Evolutionary conservation across 2,329 filamentous ascomycete genomes (phyloP).

Genomic region (Stachybotrys chlorohalonatus): DNA sequence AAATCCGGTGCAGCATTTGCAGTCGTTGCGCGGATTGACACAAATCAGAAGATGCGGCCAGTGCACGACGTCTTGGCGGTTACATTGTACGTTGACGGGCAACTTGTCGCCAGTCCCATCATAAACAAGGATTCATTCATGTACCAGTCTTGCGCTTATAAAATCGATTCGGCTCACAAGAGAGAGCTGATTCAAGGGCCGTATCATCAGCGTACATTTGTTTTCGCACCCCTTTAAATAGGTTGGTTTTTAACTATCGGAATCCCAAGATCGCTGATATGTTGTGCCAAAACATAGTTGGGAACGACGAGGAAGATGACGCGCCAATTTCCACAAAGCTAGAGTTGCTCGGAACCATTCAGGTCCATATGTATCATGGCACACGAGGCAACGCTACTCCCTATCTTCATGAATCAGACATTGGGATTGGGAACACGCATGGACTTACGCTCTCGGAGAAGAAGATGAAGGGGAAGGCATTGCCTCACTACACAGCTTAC

Average conservation of each 20-base stretch:
- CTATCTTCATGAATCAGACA: no score
- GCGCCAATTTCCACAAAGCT: background rate
- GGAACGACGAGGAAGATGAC: background rate
- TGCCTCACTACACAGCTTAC: constrained; percentile 13
- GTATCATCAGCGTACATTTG: background rate
- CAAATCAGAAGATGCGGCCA: background rate
- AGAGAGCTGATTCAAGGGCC: accelerated
- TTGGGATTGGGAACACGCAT: background rate
- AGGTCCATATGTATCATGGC: background rate
- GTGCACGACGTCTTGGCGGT: accelerated
- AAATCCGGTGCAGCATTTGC: constrained; percentile 7
- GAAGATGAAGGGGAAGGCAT: constrained; percentile 14
- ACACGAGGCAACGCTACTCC: background rate
- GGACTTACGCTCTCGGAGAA: constrained; percentile 9
- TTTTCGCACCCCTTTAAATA: constrained; percentile 7
- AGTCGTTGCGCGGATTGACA: constrained; percentile 3
- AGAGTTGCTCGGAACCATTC: background rate
- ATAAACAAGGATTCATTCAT: background rate
- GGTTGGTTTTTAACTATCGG: background rate
- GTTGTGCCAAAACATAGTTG: background rate
- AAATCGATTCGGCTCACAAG: background rate
- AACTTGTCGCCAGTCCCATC: background rate
- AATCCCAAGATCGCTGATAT: background rate
- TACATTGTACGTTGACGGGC: constrained; percentile 7
- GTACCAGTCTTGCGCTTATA: no score